A percentile compares a stretch with the other conserved stretches of the same genome.
These are phyloP conservation scores for Trypanosoma rangeli DNA, from an alignment of 208 protist species.

Conservation along the genomic window DNA sequence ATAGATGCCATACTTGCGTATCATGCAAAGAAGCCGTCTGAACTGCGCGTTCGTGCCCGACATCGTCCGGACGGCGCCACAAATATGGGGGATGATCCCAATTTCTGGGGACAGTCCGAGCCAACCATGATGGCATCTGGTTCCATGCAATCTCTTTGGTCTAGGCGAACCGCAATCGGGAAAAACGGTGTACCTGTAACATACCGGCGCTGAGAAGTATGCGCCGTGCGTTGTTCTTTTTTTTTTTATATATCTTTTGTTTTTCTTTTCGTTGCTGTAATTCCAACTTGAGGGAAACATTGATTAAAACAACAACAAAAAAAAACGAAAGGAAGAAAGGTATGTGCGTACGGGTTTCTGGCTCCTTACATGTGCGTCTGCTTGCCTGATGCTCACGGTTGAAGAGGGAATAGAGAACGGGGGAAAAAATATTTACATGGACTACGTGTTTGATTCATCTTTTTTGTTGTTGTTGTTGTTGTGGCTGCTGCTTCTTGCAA, in stretches of 20 bases:
- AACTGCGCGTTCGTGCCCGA: constrained; percentile 80
- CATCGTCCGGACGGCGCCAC: constrained; percentile 84
- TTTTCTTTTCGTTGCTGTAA: constrained; percentile 1
- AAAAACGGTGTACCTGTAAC: constrained; percentile 62
- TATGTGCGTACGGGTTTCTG: not conserved
- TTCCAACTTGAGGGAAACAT: not conserved
- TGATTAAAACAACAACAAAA: no score
- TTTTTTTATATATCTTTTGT: constrained; percentile 8
- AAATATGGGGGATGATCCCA: constrained; percentile 80
- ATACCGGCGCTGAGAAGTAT: constrained; percentile 42
- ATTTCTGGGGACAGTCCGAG: constrained; percentile 69
- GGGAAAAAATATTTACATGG: not conserved
- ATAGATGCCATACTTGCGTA: constrained; percentile 80
- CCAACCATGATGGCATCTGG: constrained; percentile 62
- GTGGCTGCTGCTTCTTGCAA: constrained; percentile 16
- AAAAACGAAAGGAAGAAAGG: not conserved
- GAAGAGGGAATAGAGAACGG: not conserved
- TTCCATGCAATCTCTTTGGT: constrained; percentile 79
- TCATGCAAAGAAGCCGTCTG: constrained; percentile 52
- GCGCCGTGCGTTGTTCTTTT: not conserved
- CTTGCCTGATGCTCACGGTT: not conserved
- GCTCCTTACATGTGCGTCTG: not conserved
- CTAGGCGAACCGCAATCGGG: constrained; percentile 69
- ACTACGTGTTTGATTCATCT: constrained; percentile 6
- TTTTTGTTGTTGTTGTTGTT: constrained; percentile 3